Evolutionary conservation across 2,329 filamentous ascomycete genomes (phyloP).

Genomic region (Venturia oleaginea): DNA sequence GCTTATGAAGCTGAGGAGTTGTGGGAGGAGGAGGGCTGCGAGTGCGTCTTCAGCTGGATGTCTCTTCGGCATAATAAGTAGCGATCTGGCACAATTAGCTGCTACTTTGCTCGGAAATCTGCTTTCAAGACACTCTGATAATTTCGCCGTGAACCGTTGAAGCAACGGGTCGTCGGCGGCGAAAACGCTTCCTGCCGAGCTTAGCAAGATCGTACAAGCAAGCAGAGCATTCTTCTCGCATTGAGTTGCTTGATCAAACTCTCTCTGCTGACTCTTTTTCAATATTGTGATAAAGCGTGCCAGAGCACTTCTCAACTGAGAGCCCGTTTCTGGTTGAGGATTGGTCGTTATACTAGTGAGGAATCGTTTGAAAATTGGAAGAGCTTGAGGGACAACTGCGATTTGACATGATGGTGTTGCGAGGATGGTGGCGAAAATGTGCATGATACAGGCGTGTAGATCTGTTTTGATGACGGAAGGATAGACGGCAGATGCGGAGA

Average conservation of each 20-base stretch:
- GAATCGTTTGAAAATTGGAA: constrained; percentile 89
- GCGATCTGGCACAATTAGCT: constrained; percentile 77
- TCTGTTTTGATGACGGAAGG: constrained; percentile 94
- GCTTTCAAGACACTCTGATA: constrained; percentile 74
- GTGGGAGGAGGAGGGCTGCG: constrained; percentile 63
- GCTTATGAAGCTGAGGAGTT: constrained; percentile 57
- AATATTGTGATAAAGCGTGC: constrained; percentile 76
- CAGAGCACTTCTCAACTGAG: constrained; percentile 73
- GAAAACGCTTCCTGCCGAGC: constrained; percentile 65
- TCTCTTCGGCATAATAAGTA: constrained; percentile 53
- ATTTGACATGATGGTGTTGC: constrained; percentile 81
- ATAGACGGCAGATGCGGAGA: constrained; percentile 92
- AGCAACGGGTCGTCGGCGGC: constrained; percentile 67
- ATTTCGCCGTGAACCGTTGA: constrained; percentile 64
- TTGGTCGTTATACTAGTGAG: constrained; percentile 55
- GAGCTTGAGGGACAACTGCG: constrained; percentile 76
- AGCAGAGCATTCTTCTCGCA: constrained; percentile 92
- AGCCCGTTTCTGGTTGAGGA: constrained; percentile 44
- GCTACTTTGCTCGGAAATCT: constrained; percentile 83
- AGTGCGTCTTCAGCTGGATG: constrained; percentile 60
- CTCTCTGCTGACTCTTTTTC: constrained; percentile 64
- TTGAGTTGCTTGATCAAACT: constrained; percentile 65
- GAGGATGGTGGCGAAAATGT: constrained; percentile 91
- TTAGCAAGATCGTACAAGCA: constrained; percentile 81
- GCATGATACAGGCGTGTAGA: constrained; percentile 88